Evolutionary conservation across 2,329 filamentous ascomycete genomes (phyloP).

Genomic region (Fusarium sp.): DNA sequence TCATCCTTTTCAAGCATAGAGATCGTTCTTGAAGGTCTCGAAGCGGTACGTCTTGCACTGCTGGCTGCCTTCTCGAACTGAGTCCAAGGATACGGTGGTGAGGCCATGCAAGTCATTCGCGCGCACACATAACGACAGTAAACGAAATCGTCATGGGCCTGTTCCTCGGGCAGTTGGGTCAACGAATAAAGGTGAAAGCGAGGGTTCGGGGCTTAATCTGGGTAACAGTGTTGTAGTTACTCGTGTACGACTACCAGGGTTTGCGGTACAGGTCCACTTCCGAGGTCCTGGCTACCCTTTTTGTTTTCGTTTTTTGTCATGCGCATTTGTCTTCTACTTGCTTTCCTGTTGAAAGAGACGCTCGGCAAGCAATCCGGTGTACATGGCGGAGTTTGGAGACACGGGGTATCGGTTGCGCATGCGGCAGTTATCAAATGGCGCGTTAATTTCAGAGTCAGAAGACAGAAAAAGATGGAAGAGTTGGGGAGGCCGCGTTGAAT

Average conservation of each 20-base stretch:
- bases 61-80: background rate
- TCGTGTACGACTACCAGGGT: slow-evolving; percentile 50
- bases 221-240: slow-evolving; percentile 48
- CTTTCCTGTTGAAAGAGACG: slow-evolving; percentile 30
- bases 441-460: slow-evolving; percentile 29
- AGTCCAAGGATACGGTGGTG: background rate
- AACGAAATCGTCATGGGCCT: slow-evolving; percentile 32
- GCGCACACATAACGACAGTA: slow-evolving; percentile 30
- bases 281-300: slow-evolving; percentile 32
- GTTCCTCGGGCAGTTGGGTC: slow-evolving; percentile 25
- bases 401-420: slow-evolving; percentile 17
- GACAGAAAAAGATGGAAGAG: slow-evolving; percentile 8
- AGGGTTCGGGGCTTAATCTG: slow-evolving; percentile 45
- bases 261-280: slow-evolving; percentile 41
- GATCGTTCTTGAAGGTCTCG: slow-evolving; percentile 11
- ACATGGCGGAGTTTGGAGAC: slow-evolving; percentile 25
- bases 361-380: slow-evolving; percentile 30
- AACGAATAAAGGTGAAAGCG: slow-evolving; percentile 33
- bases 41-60: background rate
- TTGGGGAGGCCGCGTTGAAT: slow-evolving; percentile 10
- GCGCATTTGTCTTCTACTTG: slow-evolving; percentile 23
- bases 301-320: slow-evolving; percentile 25
- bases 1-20: slow-evolving; percentile 24
- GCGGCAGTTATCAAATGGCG: slow-evolving; percentile 16
- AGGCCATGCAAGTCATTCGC: slow-evolving; percentile 5